A percentile compares a stretch with the other conserved stretches of the same genome.
Evolutionary conservation across 148 eudicot genomes (phyloP).

Genomic region (Pharnaceum exiguum): DNA sequence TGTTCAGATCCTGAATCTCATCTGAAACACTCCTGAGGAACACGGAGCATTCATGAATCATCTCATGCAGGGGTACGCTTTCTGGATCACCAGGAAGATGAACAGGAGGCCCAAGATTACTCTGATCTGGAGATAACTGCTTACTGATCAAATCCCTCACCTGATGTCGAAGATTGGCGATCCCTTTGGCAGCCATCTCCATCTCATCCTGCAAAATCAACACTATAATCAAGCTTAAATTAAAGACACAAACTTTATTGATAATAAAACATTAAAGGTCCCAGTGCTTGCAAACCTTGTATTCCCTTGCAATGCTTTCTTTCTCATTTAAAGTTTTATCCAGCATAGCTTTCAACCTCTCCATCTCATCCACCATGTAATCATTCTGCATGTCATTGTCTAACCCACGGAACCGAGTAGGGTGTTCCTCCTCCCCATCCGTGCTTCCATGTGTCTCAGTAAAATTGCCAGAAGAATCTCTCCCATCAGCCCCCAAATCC

Average conservation of each 20-base stretch:
- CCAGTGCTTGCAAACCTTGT: slow-evolving; percentile 44
- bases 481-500: slow-evolving; percentile 58
- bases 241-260: slow-evolving; percentile 9
- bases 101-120: slow-evolving; percentile 20
- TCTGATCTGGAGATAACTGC: slow-evolving; percentile 29
- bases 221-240: slow-evolving; percentile 1
- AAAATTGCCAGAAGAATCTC: slow-evolving; percentile 30
- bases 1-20: slow-evolving; percentile 57
- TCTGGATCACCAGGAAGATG: slow-evolving; percentile 27
- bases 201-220: slow-evolving; percentile 61
- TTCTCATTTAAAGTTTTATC: slow-evolving; percentile 55
- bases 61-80: slow-evolving; percentile 41
- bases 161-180: slow-evolving; percentile 48
- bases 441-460: slow-evolving; percentile 45
- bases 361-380: slow-evolving; percentile 59
- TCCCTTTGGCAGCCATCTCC: slow-evolving; percentile 47
- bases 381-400: slow-evolving; percentile 54
- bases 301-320: slow-evolving; percentile 49
- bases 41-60: slow-evolving; percentile 64
- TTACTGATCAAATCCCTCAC: slow-evolving; percentile 43
- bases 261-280: slow-evolving; percentile 7
- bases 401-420: slow-evolving; percentile 30
- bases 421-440: slow-evolving; percentile 44
- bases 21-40: slow-evolving; percentile 41
- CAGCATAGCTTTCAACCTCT: slow-evolving; percentile 43